Conservation (phyloP, 495 filamentous ascomycete genomes). For the Podospora australis region DNA sequence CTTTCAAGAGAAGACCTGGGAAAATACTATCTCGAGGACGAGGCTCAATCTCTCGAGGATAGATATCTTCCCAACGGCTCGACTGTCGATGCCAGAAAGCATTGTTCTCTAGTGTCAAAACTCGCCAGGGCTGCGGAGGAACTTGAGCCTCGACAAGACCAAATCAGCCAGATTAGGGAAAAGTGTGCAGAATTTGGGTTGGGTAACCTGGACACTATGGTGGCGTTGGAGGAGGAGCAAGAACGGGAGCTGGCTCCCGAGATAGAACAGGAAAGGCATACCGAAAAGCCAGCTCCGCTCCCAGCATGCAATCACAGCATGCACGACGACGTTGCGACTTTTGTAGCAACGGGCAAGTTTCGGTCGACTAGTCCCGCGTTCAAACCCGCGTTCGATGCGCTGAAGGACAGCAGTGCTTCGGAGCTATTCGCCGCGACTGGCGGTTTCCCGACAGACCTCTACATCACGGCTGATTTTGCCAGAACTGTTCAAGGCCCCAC, state of each 20-base stretch:
- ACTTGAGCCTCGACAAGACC: conserved; percentile 22
- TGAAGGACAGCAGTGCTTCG: conserved; percentile 27
- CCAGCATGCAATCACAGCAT: conserved; percentile 36
- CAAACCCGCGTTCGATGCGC: conserved; percentile 40
- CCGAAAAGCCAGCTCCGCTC: conserved; percentile 39
- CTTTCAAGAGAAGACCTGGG: no score
- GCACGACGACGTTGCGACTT: conserved; percentile 39
- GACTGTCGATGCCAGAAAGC: not conserved
- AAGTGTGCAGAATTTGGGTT: conserved; percentile 30
- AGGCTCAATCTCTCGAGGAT: conserved; percentile 21
- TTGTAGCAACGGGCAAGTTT: conserved; percentile 9
- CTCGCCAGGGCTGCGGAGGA: not conserved
- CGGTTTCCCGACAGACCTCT: conserved; percentile 36
- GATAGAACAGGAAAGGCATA: conserved; percentile 51
- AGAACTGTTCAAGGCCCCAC: conserved; percentile 32
- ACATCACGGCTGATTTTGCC: conserved; percentile 53
- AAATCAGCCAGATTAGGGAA: conserved; percentile 45
- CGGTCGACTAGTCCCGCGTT: conserved; percentile 25
- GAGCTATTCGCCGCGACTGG: conserved; percentile 17
- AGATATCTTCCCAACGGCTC: conserved; percentile 8
- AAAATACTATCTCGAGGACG: conserved; percentile 40
- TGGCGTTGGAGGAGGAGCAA: conserved; percentile 59
- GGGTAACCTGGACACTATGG: not conserved
- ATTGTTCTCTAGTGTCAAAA: not conserved
- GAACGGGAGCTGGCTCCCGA: conserved; percentile 63